A percentile compares a stretch with the other conserved stretches of the same genome.
Conservation (phyloP, 2,329 filamentous ascomycete genomes). For the Lachnellula hyalina region DNA sequence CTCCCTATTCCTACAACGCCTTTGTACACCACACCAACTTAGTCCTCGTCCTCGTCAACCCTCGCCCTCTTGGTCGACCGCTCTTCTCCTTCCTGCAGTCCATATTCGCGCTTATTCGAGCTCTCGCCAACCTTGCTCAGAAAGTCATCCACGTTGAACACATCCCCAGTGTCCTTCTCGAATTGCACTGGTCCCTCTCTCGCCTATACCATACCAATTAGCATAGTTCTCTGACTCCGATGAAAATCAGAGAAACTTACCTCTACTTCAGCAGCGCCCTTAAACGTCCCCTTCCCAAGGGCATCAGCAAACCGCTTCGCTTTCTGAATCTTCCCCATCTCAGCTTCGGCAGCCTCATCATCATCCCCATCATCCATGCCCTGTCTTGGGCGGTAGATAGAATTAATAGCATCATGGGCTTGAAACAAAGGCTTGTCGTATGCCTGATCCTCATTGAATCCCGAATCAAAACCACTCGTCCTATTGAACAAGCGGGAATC, state of each 20-base stretch:
- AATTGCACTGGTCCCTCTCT: slow-evolving; percentile 94
- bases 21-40: background rate
- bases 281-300: slow-evolving; percentile 84
- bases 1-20: background rate
- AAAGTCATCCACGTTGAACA: slow-evolving; percentile 93
- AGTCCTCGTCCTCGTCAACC: slow-evolving; percentile 63
- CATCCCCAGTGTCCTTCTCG: slow-evolving; percentile 79
- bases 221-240: background rate
- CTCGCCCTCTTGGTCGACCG: slow-evolving; percentile 64
- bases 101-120: slow-evolving; percentile 67
- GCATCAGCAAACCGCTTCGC: slow-evolving; percentile 75
- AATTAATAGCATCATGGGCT: slow-evolving; percentile 88
- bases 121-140: slow-evolving; percentile 68
- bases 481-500: slow-evolving; percentile 95
- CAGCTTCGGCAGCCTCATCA: slow-evolving; percentile 72
- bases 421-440: slow-evolving; percentile 98
- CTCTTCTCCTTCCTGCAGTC: slow-evolving; percentile 61
- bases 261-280: slow-evolving; percentile 78
- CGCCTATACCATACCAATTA: slow-evolving; percentile 41
- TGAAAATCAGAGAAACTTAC: slow-evolving; percentile 39
- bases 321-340: slow-evolving; percentile 86
- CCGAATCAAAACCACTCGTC: slow-evolving; percentile 80
- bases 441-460: slow-evolving; percentile 94
- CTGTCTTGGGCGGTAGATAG: slow-evolving; percentile 80
- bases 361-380: slow-evolving; percentile 71